Conservation (phyloP, 169 alveolate genomes). For the Eimeria zaria region DNA sequence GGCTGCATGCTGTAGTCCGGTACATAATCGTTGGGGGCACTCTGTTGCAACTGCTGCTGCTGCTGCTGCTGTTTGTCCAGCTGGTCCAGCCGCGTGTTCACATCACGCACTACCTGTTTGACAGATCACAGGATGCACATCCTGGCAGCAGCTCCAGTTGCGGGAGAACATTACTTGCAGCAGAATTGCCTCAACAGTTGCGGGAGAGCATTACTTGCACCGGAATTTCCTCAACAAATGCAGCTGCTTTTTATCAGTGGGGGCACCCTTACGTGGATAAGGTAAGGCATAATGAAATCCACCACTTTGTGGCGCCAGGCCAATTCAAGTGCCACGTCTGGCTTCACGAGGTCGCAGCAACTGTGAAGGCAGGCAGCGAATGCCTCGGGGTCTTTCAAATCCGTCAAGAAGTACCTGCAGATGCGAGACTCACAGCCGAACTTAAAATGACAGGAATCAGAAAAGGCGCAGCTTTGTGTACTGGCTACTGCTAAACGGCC, state of each 20-base stretch:
- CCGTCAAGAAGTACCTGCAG: constrained; percentile 67
- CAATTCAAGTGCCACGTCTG: constrained; percentile 99
- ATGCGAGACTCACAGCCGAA: not conserved
- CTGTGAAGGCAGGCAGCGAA: constrained; percentile 99
- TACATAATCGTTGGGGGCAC: constrained; percentile 91
- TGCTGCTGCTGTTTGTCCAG: constrained; percentile 92
- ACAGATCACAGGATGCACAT: not conserved
- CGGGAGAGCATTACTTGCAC: not conserved
- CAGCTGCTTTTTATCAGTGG: not conserved
- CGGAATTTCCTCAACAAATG: not conserved
- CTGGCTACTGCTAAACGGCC: not conserved
- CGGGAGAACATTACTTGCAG: not conserved
- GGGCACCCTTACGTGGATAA: constrained; percentile 93
- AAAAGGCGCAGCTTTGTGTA: not conserved
- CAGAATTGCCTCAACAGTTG: not conserved
- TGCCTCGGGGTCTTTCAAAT: constrained; percentile 85
- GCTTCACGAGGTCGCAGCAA: constrained; percentile 98
- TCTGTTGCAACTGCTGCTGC: constrained; percentile 92
- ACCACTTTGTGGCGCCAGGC: constrained; percentile 98
- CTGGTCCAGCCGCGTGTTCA: constrained; percentile 89
- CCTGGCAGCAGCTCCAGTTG: not conserved
- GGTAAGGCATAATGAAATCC: constrained; percentile 98
- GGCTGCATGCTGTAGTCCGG: constrained; percentile 85
- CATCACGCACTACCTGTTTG: constrained; percentile 89
- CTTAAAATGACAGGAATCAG: not conserved